Base-by-base conservation (phyloP, 2,329 filamentous ascomycete genomes). In the Aspergillus aculeatus region DNA sequence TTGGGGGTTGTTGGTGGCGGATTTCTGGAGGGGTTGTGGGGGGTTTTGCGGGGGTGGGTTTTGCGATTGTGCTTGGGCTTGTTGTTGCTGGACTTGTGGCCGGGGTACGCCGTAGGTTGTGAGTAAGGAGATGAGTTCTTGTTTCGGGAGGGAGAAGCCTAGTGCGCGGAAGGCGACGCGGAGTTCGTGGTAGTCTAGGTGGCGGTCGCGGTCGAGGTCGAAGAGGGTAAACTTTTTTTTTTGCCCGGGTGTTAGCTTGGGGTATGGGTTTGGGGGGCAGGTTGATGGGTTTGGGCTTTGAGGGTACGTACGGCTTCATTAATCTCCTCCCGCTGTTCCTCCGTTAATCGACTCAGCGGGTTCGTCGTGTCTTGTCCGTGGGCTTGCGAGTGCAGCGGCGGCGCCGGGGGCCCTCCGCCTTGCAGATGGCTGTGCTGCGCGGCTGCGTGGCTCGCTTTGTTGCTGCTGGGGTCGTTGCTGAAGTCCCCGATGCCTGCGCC, bases 121-220 rank as follows among this genome's bases (percentile, higher is more conserved):
- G 62, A 99, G 84, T 63, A 96, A 86, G 50, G 84, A 81, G 69
- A 94, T 88, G 62, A 96, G 92, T 68, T 96, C 92, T 63, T 87
- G 82, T 76, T 96, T 96, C 60, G 91, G 85, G 53, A 96, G 83
- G 70, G 96, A 92, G 80, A 98, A 98, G 65, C 95, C 95, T 1
- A 99, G 87, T 3, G 95, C 95, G 75, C 96, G 95, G 70, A 98
- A 88, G 62, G 94, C 92, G 79, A 98, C 95, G 77, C 95, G 94
- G 75, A 98, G 91, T 79, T 99, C 95, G 80, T 98, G 95, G 82
- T 96, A 98, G 81, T 98, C 94, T 73, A 99, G 91, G 77, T 90
- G 88, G 50, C 88, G 86, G 80, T 98, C 93, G 75, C 96, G 94
- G 82, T 98, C 94, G 71, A 96, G 89, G 76, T 98, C 95, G 83